These are phyloP conservation scores for Pseudogymnoascus sp. DNA, from an alignment of 2,329 filamentous ascomycete genomes.

Conservation along the genomic window DNA sequence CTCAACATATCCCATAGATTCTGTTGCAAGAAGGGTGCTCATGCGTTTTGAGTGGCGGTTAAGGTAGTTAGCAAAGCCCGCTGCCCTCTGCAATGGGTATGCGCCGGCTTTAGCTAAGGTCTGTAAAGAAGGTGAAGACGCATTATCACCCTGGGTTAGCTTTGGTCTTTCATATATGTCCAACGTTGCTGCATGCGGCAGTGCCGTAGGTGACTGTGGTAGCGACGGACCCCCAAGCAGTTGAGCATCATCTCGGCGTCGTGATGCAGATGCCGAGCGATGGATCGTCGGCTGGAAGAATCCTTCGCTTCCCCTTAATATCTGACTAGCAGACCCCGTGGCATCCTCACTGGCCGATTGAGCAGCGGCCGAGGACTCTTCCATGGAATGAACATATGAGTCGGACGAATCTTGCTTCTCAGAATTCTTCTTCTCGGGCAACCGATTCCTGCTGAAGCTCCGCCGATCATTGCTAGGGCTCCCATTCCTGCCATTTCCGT, in stretches of 20 bases:
- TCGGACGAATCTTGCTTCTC: conserved; percentile 60
- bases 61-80: conserved; percentile 74
- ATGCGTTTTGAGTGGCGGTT: conserved; percentile 73
- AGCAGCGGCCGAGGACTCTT: conserved; percentile 65
- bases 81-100: conserved; percentile 77
- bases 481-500: conserved; percentile 41
- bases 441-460: conserved; percentile 43
- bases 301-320: conserved; percentile 77
- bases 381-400: conserved; percentile 67
- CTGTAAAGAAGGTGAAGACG: conserved; percentile 46
- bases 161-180: conserved; percentile 15
- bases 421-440: conserved; percentile 42
- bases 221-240: conserved; percentile 18
- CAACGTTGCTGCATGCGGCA: conserved; percentile 18
- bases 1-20: conserved; percentile 93
- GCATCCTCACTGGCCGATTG: conserved; percentile 65
- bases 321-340: conserved; percentile 82
- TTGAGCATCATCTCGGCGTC: conserved; percentile 16
- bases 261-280: conserved; percentile 32
- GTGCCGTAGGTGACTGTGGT: conserved; percentile 15
- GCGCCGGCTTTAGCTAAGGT: conserved; percentile 55
- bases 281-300: conserved; percentile 73
- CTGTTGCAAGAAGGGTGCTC: conserved; percentile 74
- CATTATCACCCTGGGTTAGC: conserved; percentile 26
- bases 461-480: conserved; percentile 57